phyloP scores from a whole-genome alignment of 192 early-diverging fungal genomes.

The Anaeromyces robustus region DNA sequence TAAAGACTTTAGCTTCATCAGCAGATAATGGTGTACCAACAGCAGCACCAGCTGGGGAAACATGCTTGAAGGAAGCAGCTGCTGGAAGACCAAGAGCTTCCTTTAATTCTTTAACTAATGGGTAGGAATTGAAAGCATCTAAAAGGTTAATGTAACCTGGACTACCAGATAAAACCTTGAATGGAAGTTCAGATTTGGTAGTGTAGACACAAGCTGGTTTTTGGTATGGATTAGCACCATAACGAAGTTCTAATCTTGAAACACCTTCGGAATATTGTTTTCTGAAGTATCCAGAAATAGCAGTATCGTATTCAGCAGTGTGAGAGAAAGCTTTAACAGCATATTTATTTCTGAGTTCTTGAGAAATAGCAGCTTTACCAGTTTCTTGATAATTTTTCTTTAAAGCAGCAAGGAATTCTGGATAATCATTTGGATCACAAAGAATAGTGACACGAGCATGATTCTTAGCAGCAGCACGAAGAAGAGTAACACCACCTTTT shows the following conservation, averaged over 20 bases:
- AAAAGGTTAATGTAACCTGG: slow-evolving; percentile 98
- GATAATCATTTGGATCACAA: slow-evolving; percentile 85
- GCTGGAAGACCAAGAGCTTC: slow-evolving; percentile 74
- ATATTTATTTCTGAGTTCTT: not conserved
- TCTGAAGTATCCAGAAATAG: slow-evolving; percentile 86
- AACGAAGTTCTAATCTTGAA: slow-evolving; percentile 69
- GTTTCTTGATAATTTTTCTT: not conserved
- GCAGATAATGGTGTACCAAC: slow-evolving; percentile 66
- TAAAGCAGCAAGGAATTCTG: slow-evolving; percentile 33
- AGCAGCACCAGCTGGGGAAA: slow-evolving; percentile 94
- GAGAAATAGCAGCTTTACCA: not conserved
- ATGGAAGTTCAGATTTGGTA: slow-evolving; percentile 64
- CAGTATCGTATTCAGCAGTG: slow-evolving; percentile 88
- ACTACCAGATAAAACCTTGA: slow-evolving; percentile 79
- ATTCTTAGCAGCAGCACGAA: slow-evolving; percentile 98
- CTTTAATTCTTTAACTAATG: slow-evolving; percentile 90
- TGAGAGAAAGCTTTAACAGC: slow-evolving; percentile 68
- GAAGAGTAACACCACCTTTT: slow-evolving; percentile 82
- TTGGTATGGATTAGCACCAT: slow-evolving; percentile 98
- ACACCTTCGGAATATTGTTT: slow-evolving; percentile 65
- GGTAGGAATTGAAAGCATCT: slow-evolving; percentile 94
- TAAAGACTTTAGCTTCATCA: slow-evolving; percentile 75
- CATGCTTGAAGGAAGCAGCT: slow-evolving; percentile 98
- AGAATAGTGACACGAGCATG: slow-evolving; percentile 85
- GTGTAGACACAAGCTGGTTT: slow-evolving; percentile 88